A percentile compares a stretch with the other conserved stretches of the same genome.
Conservation (phyloP, 805 yeast species). For the Myxozyma udenii region DNA sequence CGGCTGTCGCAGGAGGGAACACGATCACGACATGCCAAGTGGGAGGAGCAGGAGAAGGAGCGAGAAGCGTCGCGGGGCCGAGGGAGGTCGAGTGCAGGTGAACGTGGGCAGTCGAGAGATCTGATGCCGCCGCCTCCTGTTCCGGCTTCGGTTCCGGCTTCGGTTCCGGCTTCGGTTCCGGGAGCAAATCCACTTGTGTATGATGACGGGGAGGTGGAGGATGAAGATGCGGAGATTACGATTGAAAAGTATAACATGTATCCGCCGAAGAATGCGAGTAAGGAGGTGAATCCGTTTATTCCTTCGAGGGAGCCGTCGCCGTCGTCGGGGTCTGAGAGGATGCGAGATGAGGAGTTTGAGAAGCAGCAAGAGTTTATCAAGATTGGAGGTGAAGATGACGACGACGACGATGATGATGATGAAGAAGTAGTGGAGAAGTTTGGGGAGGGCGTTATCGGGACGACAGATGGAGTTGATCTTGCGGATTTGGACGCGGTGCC, state of each 20-base stretch:
- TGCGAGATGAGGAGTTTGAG: background rate
- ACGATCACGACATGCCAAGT: too few species aligned
- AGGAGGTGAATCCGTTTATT: background rate
- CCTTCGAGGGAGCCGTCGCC: too few species aligned
- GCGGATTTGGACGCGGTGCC: background rate
- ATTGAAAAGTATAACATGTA: constrained; percentile 2
- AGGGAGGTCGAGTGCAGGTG: too few species aligned
- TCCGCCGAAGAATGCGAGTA: constrained; percentile 2
- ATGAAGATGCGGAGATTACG: background rate
- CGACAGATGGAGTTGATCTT: background rate
- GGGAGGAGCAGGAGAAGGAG: too few species aligned
- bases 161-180: too few species aligned
- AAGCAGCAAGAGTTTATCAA: background rate
- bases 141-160: too few species aligned
- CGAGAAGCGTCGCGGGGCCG: too few species aligned
- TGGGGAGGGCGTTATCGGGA: background rate
- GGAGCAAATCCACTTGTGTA: too few species aligned
- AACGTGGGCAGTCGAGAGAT: too few species aligned
- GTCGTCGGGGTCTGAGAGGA: too few species aligned
- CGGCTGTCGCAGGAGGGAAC: too few species aligned
- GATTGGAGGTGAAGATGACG: background rate
- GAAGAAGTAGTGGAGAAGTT: background rate
- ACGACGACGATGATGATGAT: background rate
- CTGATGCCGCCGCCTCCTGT: too few species aligned
- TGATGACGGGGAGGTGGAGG: background rate